Evolutionary conservation across 2,329 filamentous ascomycete genomes (phyloP).

Genomic region (Aureobasidium sp.): DNA sequence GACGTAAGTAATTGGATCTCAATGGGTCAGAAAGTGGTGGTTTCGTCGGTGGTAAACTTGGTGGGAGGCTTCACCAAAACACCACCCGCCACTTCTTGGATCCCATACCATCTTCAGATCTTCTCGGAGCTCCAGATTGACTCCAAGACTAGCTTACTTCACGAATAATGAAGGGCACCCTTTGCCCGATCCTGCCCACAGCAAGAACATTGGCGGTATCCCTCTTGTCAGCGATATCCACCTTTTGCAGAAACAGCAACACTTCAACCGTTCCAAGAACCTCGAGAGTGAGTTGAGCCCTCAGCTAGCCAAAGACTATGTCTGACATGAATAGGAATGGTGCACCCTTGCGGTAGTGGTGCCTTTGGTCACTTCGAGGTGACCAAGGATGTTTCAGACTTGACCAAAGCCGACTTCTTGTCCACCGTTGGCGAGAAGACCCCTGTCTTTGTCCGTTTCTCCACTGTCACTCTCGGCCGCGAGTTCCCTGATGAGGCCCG

Average conservation of each 20-base stretch:
- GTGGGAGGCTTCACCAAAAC: background rate
- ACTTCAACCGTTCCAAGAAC: constrained; percentile 49
- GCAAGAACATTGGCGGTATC: constrained; percentile 46
- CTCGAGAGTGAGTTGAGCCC: constrained; percentile 31
- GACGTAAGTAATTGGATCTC: constrained; percentile 12
- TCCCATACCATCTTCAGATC: background rate
- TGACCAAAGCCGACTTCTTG: constrained; percentile 37
- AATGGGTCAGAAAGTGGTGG: background rate
- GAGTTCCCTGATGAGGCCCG: constrained; percentile 40
- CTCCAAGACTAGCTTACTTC: constrained; percentile 34
- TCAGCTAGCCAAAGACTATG: background rate
- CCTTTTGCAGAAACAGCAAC: constrained; percentile 48
- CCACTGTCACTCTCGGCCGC: constrained; percentile 36
- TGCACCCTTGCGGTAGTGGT: constrained; percentile 36
- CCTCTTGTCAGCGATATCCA: constrained; percentile 44
- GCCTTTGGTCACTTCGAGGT: constrained; percentile 42
- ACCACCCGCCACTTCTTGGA: background rate
- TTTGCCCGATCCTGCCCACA: constrained; percentile 42
- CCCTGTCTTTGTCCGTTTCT: constrained; percentile 38
- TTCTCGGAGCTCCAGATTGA: background rate
- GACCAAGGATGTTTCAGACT: constrained; percentile 31
- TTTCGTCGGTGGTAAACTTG: background rate
- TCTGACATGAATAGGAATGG: constrained; percentile 27
- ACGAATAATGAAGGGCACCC: constrained; percentile 49
- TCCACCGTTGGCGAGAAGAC: constrained; percentile 34